Evolutionary conservation across 2,329 filamentous ascomycete species (phyloP).

Genomic region (Fonsecaea monophora): DNA sequence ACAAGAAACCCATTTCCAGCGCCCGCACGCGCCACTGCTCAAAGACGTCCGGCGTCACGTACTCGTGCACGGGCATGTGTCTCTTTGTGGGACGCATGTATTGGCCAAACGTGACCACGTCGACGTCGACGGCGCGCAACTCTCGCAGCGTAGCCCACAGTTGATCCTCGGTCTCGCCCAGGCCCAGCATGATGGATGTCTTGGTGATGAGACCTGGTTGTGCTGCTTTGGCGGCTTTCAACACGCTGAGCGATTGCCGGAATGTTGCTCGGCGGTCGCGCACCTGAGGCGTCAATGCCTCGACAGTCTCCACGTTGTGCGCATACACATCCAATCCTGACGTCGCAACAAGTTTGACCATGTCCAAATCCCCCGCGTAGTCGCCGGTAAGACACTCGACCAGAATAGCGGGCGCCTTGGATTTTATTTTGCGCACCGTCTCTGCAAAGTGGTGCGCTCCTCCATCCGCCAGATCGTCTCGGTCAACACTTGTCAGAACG

Average conservation of each 20-base stretch:
- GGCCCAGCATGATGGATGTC: conserved; percentile 94
- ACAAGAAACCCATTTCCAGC: conserved; percentile 93
- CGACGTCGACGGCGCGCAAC: conserved; percentile 79
- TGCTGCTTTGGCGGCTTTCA: conserved; percentile 80
- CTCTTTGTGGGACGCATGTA: conserved; percentile 99
- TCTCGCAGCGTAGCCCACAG: conserved; percentile 79
- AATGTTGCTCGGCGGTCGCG: conserved; percentile 90
- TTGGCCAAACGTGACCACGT: conserved; percentile 98
- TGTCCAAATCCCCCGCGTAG: conserved; percentile 81
- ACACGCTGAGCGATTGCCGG: conserved; percentile 78
- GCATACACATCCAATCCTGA: conserved; percentile 96
- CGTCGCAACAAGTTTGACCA: conserved; percentile 81
- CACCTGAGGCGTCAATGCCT: conserved; percentile 86
- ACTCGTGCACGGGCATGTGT: conserved; percentile 95
- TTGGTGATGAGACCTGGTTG: conserved; percentile 89
- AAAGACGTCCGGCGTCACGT: conserved; percentile 89
- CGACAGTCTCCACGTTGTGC: conserved; percentile 95
- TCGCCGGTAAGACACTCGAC: conserved; percentile 71
- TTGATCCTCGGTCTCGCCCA: conserved; percentile 90
- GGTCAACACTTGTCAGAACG: conserved; percentile 90
- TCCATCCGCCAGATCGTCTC: conserved; percentile 88
- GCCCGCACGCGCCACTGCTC: conserved; percentile 90
- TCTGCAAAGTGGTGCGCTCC: conserved; percentile 90
- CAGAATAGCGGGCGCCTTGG: conserved; percentile 62
- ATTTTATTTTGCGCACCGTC: conserved; percentile 92